phyloP scores from a whole-genome alignment of 306 rosid genomes.

The Cicer cuneatum region DNA sequence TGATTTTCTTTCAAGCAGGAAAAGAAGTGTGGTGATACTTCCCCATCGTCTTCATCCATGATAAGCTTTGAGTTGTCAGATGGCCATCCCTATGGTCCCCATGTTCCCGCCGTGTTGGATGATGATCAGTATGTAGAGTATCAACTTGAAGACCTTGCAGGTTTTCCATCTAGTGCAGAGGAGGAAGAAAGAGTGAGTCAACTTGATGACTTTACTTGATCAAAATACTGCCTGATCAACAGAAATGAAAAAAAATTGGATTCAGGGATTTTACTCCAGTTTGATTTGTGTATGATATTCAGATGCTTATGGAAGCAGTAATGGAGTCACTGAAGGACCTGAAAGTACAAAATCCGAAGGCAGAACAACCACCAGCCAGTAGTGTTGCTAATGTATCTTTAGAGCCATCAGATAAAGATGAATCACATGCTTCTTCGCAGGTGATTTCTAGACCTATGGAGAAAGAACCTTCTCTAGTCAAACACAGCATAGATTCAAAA shows the following conservation, averaged over 20 bases:
- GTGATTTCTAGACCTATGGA: slow-evolving; percentile 43
- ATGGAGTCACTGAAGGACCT: slow-evolving; percentile 77
- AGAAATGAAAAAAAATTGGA: background rate
- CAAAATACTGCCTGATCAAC: slow-evolving; percentile 26
- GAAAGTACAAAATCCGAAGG: slow-evolving; percentile 54
- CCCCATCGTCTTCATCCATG: slow-evolving; percentile 80
- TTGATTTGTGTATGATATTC: slow-evolving; percentile 45
- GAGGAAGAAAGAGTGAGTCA: slow-evolving; percentile 95
- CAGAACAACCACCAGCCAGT: slow-evolving; percentile 52
- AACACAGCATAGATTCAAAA: slow-evolving; percentile 47
- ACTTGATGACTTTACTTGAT: slow-evolving; percentile 32
- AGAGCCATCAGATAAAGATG: slow-evolving; percentile 51
- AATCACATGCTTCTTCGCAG: slow-evolving; percentile 42
- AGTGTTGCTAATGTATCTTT: slow-evolving; percentile 43
- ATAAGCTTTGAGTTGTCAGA: slow-evolving; percentile 89
- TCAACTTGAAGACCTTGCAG: slow-evolving; percentile 81
- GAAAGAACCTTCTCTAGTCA: slow-evolving; percentile 46
- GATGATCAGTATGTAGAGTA: slow-evolving; percentile 92
- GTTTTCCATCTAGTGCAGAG: slow-evolving; percentile 81
- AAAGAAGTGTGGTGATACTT: slow-evolving; percentile 51
- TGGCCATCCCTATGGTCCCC: slow-evolving; percentile 72
- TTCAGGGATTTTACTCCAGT: slow-evolving; percentile 11
- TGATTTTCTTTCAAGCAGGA: slow-evolving; percentile 59
- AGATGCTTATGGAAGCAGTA: slow-evolving; percentile 98
- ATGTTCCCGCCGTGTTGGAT: slow-evolving; percentile 67